A percentile compares a stretch with the other conserved stretches of the same genome.
Evolutionary conservation across 1,139 yeast genomes (phyloP).

Genomic region (Kodamaea derodonti): DNA sequence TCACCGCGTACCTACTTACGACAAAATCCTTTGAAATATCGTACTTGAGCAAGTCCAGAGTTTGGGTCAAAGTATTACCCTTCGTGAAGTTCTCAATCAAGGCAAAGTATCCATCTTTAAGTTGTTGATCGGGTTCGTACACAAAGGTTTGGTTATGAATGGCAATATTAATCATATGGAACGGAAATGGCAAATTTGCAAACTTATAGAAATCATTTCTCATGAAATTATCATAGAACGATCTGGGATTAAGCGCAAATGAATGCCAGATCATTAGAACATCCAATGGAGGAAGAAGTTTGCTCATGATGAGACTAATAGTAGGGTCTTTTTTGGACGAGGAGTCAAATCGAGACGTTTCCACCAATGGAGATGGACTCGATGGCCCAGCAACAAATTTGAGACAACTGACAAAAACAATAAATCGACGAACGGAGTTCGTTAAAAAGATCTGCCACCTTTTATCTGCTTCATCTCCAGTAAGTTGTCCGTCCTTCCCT

Average conservation of each 20-base stretch:
- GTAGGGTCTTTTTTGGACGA: neutral
- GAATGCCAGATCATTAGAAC: slow-evolving; percentile 41
- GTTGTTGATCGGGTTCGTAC: slow-evolving; percentile 13
- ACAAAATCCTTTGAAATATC: slow-evolving; percentile 2
- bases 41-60: slow-evolving; percentile 1
- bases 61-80: slow-evolving; percentile 3
- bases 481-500: slow-evolving; percentile 1
- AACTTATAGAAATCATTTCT: slow-evolving; percentile 22
- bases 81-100: slow-evolving; percentile 5
- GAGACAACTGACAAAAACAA: slow-evolving; percentile 16
- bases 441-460: slow-evolving; percentile 26
- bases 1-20: slow-evolving; percentile 5
- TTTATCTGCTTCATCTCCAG: slow-evolving; percentile 7
- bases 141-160: slow-evolving; percentile 20
- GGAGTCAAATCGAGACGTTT: neutral
- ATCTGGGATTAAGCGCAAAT: slow-evolving; percentile 24
- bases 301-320: slow-evolving; percentile 1
- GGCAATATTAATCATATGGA: slow-evolving; percentile 16
- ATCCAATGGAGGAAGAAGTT: slow-evolving; percentile 31
- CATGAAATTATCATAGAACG: slow-evolving; percentile 25
- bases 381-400: neutral
- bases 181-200: slow-evolving; percentile 25
- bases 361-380: neutral
- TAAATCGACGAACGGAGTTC: slow-evolving; percentile 26
- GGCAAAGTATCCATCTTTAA: slow-evolving; percentile 5